Conservation (phyloP, 257 asterid species). For the Mentha longifolia region DNA sequence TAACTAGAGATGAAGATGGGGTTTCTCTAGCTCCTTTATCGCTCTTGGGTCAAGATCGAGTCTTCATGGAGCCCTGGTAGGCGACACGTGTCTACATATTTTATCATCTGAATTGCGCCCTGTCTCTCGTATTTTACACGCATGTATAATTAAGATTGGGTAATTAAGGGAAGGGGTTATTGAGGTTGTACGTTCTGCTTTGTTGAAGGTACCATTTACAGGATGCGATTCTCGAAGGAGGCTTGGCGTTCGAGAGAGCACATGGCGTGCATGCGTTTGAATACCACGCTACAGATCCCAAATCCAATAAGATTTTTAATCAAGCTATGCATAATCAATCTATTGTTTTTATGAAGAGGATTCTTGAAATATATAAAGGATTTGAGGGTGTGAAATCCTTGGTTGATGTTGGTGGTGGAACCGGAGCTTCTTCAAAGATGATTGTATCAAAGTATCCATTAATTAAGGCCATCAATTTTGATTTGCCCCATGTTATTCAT, state of each 20-base stretch:
- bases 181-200: no score
- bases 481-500: slow-evolving; percentile 64
- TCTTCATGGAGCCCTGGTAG: slow-evolving; percentile 5
- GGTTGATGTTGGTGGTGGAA: slow-evolving; percentile 81
- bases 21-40: no score
- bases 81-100: no score
- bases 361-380: slow-evolving; percentile 57
- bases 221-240: slow-evolving; percentile 74
- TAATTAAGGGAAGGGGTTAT: no score
- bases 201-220: slow-evolving; percentile 58
- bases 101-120: neutral
- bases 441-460: slow-evolving; percentile 56
- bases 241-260: slow-evolving; percentile 57
- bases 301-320: slow-evolving; percentile 59
- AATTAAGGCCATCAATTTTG: slow-evolving; percentile 56
- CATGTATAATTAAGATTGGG: no score
- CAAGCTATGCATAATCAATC: slow-evolving; percentile 57
- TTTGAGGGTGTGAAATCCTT: slow-evolving; percentile 52
- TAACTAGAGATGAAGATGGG: no score
- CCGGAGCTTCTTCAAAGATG: slow-evolving; percentile 47
- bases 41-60: neutral
- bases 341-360: slow-evolving; percentile 48
- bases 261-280: slow-evolving; percentile 46
- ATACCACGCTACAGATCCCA: slow-evolving; percentile 50
- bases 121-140: no score